Percentiles rank a stretch among this genome's conserved stretches.
phyloP scores from a whole-genome alignment of 2,329 filamentous ascomycete species.

The Hypoxylon sp. region DNA sequence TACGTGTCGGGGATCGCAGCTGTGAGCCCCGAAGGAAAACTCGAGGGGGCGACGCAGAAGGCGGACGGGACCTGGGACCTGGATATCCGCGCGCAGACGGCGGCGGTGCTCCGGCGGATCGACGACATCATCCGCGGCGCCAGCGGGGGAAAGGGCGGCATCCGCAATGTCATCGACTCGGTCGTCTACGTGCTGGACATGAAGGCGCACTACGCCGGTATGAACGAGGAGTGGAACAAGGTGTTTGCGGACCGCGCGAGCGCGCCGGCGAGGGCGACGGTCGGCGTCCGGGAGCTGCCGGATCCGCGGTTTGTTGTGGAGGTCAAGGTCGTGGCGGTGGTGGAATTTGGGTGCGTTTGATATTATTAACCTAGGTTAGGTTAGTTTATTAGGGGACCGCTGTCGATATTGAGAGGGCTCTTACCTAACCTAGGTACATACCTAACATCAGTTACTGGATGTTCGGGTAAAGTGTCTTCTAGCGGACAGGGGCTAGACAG shows the following conservation, averaged over 20 bases:
- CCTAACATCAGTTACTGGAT: too few relatives aligned
- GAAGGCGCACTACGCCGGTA: slow-evolving; percentile 56
- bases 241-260: slow-evolving; percentile 53
- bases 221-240: slow-evolving; percentile 62
- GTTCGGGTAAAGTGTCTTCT: too few relatives aligned
- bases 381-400: too few relatives aligned
- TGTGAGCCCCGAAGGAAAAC: slow-evolving; percentile 51
- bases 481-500: not conserved
- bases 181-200: slow-evolving; percentile 58
- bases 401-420: too few relatives aligned
- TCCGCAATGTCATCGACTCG: slow-evolving; percentile 55
- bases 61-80: slow-evolving; percentile 51
- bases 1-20: slow-evolving; percentile 56
- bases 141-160: slow-evolving; percentile 51
- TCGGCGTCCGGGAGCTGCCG: slow-evolving; percentile 50
- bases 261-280: slow-evolving; percentile 54
- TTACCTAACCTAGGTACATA: too few relatives aligned
- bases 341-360: slow-evolving; percentile 34
- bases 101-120: slow-evolving; percentile 54
- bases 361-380: too few relatives aligned
- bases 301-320: slow-evolving; percentile 51
- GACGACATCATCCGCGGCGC: slow-evolving; percentile 55
- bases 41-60: slow-evolving; percentile 53
- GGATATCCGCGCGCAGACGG: slow-evolving; percentile 55
- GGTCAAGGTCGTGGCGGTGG: slow-evolving; percentile 49